Evolutionary conservation across 257 asterid species (phyloP).

Genomic region (Capsicum chinense): DNA sequence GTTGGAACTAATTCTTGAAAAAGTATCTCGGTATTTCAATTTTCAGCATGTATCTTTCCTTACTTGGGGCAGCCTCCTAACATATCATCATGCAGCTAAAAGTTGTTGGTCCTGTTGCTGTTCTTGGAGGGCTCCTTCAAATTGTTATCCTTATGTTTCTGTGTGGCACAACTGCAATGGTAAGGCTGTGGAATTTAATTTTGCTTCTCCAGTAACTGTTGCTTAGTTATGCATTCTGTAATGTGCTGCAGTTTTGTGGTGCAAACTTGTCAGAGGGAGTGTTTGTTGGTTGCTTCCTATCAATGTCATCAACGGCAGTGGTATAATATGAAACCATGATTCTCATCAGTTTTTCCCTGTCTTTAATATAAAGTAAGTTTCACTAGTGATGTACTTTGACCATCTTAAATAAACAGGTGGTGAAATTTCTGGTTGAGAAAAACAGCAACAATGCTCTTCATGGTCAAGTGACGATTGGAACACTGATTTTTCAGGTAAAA

Average conservation of each 20-base stretch:
- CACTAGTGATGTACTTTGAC: constrained; percentile 12
- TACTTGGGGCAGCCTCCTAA: constrained; percentile 35
- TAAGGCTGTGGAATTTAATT: constrained; percentile 41
- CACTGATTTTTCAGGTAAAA: constrained; percentile 90
- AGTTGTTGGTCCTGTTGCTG: constrained; percentile 96
- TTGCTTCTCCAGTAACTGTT: background rate
- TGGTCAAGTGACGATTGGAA: constrained; percentile 97
- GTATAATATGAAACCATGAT: constrained; percentile 44
- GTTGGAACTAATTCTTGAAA: constrained; percentile 21
- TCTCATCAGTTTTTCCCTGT: constrained; percentile 7
- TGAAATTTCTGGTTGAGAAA: constrained; percentile 84
- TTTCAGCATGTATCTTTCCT: constrained; percentile 6
- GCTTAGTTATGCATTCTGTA: constrained; percentile 27
- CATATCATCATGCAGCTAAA: constrained; percentile 65
- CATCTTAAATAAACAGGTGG: constrained; percentile 57
- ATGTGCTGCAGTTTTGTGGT: constrained; percentile 73
- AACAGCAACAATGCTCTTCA: constrained; percentile 71
- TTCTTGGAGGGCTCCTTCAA: constrained; percentile 91
- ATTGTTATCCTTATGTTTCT: constrained; percentile 68
- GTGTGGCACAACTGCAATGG: constrained; percentile 76
- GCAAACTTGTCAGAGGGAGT: constrained; percentile 91
- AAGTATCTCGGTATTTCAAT: background rate
- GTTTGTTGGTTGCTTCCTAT: constrained; percentile 90
- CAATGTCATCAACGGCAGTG: constrained; percentile 98
- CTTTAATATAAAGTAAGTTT: constrained; percentile 29